phyloP scores from a whole-genome alignment of 352 stramenopile species.

The Pythium brachiatum region DNA sequence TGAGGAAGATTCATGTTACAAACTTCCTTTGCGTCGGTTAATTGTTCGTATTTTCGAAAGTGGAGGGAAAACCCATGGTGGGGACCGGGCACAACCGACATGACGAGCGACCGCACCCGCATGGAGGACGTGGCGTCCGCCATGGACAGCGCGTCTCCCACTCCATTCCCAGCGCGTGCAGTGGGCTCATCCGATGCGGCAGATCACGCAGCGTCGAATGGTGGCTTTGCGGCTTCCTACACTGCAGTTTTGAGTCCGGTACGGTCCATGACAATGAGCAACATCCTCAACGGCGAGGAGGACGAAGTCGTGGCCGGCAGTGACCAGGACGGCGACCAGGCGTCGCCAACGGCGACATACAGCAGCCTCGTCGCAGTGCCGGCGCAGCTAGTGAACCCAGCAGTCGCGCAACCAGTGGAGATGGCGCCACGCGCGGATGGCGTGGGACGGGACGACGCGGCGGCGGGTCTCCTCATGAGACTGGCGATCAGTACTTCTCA shows the following conservation, averaged over 20 bases:
- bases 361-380: background rate
- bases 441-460: background rate
- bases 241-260: background rate
- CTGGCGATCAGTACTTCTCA: background rate
- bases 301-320: slow-evolving; percentile 13
- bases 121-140: background rate
- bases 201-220: background rate
- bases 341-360: background rate
- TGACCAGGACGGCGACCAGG: slow-evolving; percentile 14
- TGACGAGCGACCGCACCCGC: slow-evolving; percentile 8
- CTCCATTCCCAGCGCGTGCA: background rate
- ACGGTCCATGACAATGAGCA: slow-evolving; percentile 1
- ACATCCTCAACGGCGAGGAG: background rate
- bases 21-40: slow-evolving; percentile 7
- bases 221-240: background rate
- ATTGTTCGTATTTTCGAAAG: slow-evolving; percentile 10
- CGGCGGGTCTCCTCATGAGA: background rate
- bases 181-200: background rate
- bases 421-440: too few species aligned
- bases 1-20: slow-evolving; percentile 1
- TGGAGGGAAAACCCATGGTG: slow-evolving; percentile 21
- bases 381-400: background rate
- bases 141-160: background rate
- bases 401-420: too few species aligned
- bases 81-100: slow-evolving; percentile 1